Evolutionary conservation across 805 yeast genomes (phyloP).

Genomic region (Saccharomycopsis synnaedendra): DNA sequence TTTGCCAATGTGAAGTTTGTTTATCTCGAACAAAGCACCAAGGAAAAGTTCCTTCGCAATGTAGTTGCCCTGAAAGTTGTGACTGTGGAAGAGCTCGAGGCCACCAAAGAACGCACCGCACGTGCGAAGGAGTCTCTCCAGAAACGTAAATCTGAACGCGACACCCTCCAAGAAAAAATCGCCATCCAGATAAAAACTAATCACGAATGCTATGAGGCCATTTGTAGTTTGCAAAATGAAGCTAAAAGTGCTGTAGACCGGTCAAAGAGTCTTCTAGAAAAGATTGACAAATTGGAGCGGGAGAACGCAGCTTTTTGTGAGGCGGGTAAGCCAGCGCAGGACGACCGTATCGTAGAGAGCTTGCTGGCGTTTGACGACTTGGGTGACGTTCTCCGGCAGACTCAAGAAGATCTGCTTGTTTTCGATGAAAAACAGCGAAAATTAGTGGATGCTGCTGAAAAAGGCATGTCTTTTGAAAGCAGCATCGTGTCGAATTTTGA

Average conservation of each 20-base stretch:
- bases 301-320: conserved; percentile 6
- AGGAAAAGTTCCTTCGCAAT: conserved; percentile 14
- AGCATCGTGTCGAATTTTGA: conserved; percentile 10
- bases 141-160: conserved; percentile 7
- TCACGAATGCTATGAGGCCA: neutral
- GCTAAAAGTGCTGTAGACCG: neutral
- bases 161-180: conserved; percentile 6
- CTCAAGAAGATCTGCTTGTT: conserved; percentile 11
- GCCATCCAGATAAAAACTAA: conserved; percentile 1
- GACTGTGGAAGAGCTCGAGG: conserved; percentile 9
- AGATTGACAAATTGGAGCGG: conserved; percentile 10
- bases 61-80: conserved; percentile 12
- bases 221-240: conserved; percentile 1
- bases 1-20: conserved; percentile 16
- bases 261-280: conserved; percentile 6
- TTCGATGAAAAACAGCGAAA: conserved; percentile 1
- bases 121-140: conserved; percentile 8
- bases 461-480: neutral
- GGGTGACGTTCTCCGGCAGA: conserved; percentile 4
- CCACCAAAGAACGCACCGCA: neutral
- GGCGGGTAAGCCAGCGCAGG: conserved; percentile 1
- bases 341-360: conserved; percentile 2
- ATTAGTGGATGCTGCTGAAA: neutral
- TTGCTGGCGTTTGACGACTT: conserved; percentile 8
- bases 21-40: conserved; percentile 15